Evolutionary conservation across 2,329 filamentous ascomycete species (phyloP), one percentile per base, ranked within the genome.

Genomic region (Fusarium tanahbumbuense): DNA sequence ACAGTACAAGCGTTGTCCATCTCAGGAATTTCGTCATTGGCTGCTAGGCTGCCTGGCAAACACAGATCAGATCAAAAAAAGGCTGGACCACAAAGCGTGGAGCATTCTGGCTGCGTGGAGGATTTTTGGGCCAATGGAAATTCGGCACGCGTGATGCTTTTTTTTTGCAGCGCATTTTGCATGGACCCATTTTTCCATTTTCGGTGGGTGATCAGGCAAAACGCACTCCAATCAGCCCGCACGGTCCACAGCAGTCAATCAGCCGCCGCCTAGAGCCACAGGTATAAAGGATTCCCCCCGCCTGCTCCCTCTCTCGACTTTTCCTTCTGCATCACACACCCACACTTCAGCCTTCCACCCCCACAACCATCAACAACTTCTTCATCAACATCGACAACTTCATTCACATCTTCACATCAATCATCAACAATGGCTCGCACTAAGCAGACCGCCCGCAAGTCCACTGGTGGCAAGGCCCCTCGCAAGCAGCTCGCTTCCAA

Each of bases 401-500:
- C 75, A 74, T 67, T 76, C 72, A 68, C 68, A 70, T 68, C 77
- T 79, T 76, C 78, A 75, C 76, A 75, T 80, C 45, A 60, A 63
- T 76, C 79, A 77, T 65, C 78, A 77, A 81, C 78, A 84, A 89
- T 89, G 87, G 87, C 87, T 76, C 87, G 87, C 78, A 89, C 87
- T 72, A 89, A 89, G 87, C 87, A 89, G 81, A 89, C 87, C 78
- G 88, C 88, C 78, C 88, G 89, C 81, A 91, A 97, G 88, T 92
- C 90, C 83, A 92, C 90, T 78, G 90, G 90, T 89, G 90, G 90
- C 87, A 92, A 92, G 87, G 90, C 90, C 76, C 89, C 89, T 71
- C 89, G 90, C 85, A 99, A 99, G 93, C 94, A 98, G 90, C 94
- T 98, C 81, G 95, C 95, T 78, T 97, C 94, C 88, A 98, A 98